Evolutionary conservation across 305 asterid genomes (phyloP).

Genomic region (Caryopteris hybrid): DNA sequence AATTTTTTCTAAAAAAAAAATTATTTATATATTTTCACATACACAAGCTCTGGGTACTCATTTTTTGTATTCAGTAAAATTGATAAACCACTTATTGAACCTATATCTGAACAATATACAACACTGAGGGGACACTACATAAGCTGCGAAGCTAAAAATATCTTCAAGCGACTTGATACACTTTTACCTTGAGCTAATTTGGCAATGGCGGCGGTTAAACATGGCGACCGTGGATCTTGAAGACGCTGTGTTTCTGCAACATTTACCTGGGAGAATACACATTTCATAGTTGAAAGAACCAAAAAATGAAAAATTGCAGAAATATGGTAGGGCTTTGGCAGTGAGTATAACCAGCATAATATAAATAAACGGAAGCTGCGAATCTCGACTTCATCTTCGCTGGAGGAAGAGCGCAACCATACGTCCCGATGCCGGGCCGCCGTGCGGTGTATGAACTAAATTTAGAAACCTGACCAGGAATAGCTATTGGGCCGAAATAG

Average conservation of each 20-base stretch:
- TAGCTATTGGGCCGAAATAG: not conserved
- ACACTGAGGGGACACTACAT: not conserved
- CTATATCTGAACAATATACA: not conserved
- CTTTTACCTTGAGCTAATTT: conserved; percentile 29
- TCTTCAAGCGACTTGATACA: not conserved
- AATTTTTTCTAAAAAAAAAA: no score
- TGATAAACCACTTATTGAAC: not conserved
- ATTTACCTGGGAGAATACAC: conserved; percentile 21
- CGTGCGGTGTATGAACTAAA: conserved; percentile 1
- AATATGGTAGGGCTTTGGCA: conserved; percentile 20
- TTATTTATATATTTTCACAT: not conserved
- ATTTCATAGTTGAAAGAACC: not conserved
- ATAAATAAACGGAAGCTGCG: conserved; percentile 28
- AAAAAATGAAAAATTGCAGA: not conserved
- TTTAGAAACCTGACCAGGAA: not conserved
- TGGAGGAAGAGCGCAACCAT: conserved; percentile 12
- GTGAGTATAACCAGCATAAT: conserved; percentile 25
- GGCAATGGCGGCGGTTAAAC: conserved; percentile 7
- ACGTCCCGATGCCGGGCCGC: conserved; percentile 6
- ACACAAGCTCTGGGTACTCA: not conserved
- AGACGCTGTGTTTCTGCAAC: conserved; percentile 11
- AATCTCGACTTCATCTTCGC: conserved; percentile 38
- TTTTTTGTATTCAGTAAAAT: not conserved
- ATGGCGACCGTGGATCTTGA: not conserved
- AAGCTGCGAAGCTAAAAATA: conserved; percentile 2